Base-by-base conservation (phyloP, 345 rosid species). In the Triadica sebifera region DNA sequence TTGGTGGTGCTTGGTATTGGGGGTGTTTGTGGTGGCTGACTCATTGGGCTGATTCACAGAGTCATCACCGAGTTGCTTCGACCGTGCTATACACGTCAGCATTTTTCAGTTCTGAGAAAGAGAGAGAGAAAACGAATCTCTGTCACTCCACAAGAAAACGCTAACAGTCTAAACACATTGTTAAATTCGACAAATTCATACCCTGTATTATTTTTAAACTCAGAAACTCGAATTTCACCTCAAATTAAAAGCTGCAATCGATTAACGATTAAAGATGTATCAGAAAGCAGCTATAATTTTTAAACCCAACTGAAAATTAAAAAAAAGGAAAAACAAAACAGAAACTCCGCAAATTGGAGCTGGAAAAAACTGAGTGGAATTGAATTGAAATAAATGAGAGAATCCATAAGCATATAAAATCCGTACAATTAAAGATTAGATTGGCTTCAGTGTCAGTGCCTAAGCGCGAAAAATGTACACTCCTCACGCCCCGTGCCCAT, bases 81-180 rank as follows among this genome's bases (percentile, higher is more conserved):
- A 83, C 41, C 96, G 95, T 82, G 97, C 89, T 79, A 95, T 89
- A 86, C 99, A 92, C 78, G 99, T 95, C 82, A 95, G 85, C 99
- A 92, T 93, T 20, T 85, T 82, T 73, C 57, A 65, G 66, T 64
- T 55, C 43, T 10, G 63, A 38, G 12, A n/a, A 56, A 9, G 34
- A 56, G 29, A 65, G 10, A 43, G 34, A 29, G n/a, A 60, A 57
- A 22, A 46, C 19, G 12, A 46, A 53, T 17, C 51, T 67, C 17
- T 60, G 67, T 47, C 58, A 47, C 1, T 2, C 53, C 25, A 47
- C 8, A 59, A 49, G 12, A 10, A 71, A 13, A 49, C 66, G 53
- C 53, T 3, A 43, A 45, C 49, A 65, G 66, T 62, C 8, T 37
- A 62, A 6, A 65, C 52, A 45, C 52, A 66, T 24, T 47, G 70